phyloP scores from a whole-genome alignment of 1,139 yeast genomes.

The Scheffersomyces illinoinensis region DNA sequence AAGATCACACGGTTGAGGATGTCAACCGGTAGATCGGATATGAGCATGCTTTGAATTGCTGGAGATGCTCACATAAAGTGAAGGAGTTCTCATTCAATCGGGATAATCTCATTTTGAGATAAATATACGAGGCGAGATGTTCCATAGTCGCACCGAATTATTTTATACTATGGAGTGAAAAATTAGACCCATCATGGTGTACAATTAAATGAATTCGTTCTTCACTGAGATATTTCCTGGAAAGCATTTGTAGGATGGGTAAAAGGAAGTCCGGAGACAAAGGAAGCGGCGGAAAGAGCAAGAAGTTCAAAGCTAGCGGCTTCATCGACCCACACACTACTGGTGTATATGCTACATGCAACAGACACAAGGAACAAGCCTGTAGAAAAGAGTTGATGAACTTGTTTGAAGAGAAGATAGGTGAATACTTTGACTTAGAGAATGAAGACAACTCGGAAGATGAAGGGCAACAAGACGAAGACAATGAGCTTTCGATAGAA shows the following conservation, averaged over 20 bases:
- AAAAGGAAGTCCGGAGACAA: constrained; percentile 28
- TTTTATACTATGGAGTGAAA: neutral
- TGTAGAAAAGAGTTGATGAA: constrained; percentile 73
- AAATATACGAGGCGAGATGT: neutral
- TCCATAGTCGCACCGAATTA: neutral
- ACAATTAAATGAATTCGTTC: neutral
- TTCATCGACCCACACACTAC: constrained; percentile 76
- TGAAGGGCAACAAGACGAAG: constrained; percentile 27
- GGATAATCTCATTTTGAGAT: neutral
- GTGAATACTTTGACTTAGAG: constrained; percentile 50
- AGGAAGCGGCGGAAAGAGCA: constrained; percentile 23
- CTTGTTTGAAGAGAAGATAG: constrained; percentile 56
- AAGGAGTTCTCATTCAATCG: neutral
- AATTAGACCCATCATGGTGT: neutral
- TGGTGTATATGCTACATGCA: constrained; percentile 86
- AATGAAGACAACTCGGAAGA: constrained; percentile 30
- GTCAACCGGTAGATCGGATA: constrained; percentile 14
- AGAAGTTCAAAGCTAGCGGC: constrained; percentile 50
- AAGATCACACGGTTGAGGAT: constrained; percentile 18
- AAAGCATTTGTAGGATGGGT: constrained; percentile 25
- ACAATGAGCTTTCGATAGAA: constrained; percentile 58
- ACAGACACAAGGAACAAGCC: constrained; percentile 71
- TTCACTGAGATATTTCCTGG: neutral
- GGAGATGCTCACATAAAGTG: neutral
- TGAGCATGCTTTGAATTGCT: neutral